Evolutionary conservation across 169 alveolate species (phyloP).

Genomic region (Fabrea salina): DNA sequence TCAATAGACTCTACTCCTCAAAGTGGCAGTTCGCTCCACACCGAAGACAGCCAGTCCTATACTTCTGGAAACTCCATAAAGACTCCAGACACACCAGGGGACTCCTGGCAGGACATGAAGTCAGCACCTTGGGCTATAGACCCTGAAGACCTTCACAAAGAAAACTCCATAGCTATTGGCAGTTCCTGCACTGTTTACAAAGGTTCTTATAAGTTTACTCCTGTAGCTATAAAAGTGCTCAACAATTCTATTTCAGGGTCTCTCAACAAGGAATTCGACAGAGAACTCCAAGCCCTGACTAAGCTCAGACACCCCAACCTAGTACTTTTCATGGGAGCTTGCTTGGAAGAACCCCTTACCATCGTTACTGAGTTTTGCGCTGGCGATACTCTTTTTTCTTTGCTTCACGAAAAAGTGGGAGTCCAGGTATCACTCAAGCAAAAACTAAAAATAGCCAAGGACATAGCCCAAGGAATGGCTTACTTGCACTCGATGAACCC

Average conservation of each 20-base stretch:
- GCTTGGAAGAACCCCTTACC: constrained; percentile 48
- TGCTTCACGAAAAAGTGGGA: constrained; percentile 66
- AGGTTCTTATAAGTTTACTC: constrained; percentile 4
- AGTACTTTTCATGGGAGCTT: constrained; percentile 77
- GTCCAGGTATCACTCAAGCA: constrained; percentile 46
- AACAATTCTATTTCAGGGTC: neutral
- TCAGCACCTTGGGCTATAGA: neutral
- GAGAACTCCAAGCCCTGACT: constrained; percentile 73
- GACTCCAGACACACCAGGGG: no score
- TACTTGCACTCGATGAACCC: neutral
- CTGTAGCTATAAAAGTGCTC: constrained; percentile 18
- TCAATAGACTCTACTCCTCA: no score
- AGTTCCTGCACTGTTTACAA: constrained; percentile 11
- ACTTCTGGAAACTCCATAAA: no score
- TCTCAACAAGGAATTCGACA: constrained; percentile 62
- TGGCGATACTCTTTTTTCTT: constrained; percentile 76
- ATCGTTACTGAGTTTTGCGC: constrained; percentile 81
- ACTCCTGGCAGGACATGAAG: no score
- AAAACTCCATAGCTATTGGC: neutral
- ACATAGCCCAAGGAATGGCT: constrained; percentile 12
- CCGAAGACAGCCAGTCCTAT: no score
- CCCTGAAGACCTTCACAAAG: neutral
- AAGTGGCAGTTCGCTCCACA: no score
- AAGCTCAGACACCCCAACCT: constrained; percentile 74
- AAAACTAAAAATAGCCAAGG: neutral